Evolutionary conservation across 257 asterid species (phyloP), one percentile per base, ranked within the genome.

Genomic region (Jasminum sambac): DNA sequence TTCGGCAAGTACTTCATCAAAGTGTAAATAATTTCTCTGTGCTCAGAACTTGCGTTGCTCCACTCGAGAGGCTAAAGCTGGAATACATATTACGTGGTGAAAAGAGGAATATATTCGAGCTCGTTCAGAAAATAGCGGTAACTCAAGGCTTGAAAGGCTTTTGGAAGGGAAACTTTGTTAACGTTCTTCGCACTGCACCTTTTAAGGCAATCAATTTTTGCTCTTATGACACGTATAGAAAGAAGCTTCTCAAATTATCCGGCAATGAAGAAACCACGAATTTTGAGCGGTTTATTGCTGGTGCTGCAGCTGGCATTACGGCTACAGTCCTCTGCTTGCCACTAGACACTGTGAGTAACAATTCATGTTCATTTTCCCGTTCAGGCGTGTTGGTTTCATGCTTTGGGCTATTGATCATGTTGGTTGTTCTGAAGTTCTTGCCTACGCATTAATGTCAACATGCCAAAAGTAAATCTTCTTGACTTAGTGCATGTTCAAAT

Each of bases 221-320:
- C 65, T 94, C 99, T 17, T 94, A 80, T 62, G 99, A 94, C 68
- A 91, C 96, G 8, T 94, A 94, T 71, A 81, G 97, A 82, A 94
- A 91, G 82, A 96, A 91, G 84, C 90, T 94, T 41, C 86, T 80
- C 64, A 91, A 60, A 59, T 74, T 94, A 46, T 84, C 89, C 43
- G 92, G 95, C 60, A 85, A 91, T 76, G 84, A 85, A 73, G 99
- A 91, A 79, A 90, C 96, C 77, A 77, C 95, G 13, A 87, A 94
- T 65, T 46, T 77, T 10, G 97, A 86, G 86, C 83, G 96, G 83
- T 89, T 94, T 69, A 68, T 94, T 69, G 96, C 97, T 52, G 99
- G 99, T 76, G 99, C 99, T 26, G 96, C 97, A 6, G 99, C 99
- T 80, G 99, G 99, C 66, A 87, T 94, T n/a, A 94, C 99, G 58